Percentiles rank a stretch among this genome's conserved stretches.
These are phyloP conservation scores for Nakazawaea sp. DNA, from an alignment of 805 yeast species.

Conservation along the genomic window DNA sequence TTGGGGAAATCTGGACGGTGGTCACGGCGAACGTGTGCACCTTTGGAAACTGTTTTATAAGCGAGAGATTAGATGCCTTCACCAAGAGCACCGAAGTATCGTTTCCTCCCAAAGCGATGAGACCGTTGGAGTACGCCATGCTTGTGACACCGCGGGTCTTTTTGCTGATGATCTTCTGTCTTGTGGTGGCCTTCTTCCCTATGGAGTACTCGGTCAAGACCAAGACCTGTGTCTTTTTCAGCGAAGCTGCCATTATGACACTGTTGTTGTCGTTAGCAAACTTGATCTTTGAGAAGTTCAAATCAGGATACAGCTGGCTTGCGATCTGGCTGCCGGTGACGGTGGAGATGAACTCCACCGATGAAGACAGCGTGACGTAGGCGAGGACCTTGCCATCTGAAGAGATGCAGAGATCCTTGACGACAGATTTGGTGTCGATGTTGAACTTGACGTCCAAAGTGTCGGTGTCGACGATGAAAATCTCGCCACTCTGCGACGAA, in stretches of 20 bases:
- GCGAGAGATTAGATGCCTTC: conserved; percentile 42
- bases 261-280: conserved; percentile 24
- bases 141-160: conserved; percentile 53
- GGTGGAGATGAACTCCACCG: conserved; percentile 46
- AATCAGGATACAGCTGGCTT: conserved; percentile 20
- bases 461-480: conserved; percentile 54
- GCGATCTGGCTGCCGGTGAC: conserved; percentile 30
- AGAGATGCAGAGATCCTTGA: conserved; percentile 61
- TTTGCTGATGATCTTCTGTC: conserved; percentile 32
- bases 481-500: conserved; percentile 51
- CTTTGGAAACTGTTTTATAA: conserved; percentile 43
- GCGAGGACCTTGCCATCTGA: conserved; percentile 61
- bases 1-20: conserved; percentile 58
- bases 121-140: conserved; percentile 35
- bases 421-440: conserved; percentile 45
- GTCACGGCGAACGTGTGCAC: conserved; percentile 80
- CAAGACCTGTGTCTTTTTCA: conserved; percentile 32
- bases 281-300: conserved; percentile 22
- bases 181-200: conserved; percentile 32
- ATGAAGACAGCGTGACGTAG: conserved; percentile 45
- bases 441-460: conserved; percentile 47
- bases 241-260: conserved; percentile 36
- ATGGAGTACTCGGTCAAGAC: conserved; percentile 37
- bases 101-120: conserved; percentile 53
- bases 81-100: conserved; percentile 63